These are phyloP conservation scores for Wickerhamiella slavikovae DNA, from an alignment of 805 yeast species.

Conservation along the genomic window DNA sequence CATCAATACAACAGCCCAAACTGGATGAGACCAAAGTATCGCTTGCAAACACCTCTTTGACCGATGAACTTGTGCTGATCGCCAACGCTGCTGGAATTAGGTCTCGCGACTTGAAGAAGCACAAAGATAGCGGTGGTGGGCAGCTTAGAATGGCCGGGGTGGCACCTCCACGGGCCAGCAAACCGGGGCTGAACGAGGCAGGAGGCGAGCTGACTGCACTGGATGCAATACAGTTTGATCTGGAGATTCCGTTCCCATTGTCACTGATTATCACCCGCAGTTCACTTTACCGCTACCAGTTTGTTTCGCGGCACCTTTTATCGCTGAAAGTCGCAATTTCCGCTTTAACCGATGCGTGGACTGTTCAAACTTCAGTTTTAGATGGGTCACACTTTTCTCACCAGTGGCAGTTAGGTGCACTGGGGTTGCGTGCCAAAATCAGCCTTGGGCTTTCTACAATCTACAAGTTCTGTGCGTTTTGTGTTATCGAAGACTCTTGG, in stretches of 20 bases:
- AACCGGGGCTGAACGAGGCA: background rate
- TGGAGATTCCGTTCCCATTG: constrained; percentile 60
- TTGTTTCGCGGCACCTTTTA: constrained; percentile 51
- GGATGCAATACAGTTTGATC: constrained; percentile 20
- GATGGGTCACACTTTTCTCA: constrained; percentile 46
- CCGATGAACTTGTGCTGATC: constrained; percentile 19
- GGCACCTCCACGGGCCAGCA: no score
- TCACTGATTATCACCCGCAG: constrained; percentile 55
- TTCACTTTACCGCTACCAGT: constrained; percentile 55
- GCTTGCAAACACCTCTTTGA: constrained; percentile 15
- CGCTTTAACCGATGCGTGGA: constrained; percentile 47
- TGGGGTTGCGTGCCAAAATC: constrained; percentile 26
- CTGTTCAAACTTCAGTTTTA: constrained; percentile 38
- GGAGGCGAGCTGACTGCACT: constrained; percentile 11
- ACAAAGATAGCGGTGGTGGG: no score
- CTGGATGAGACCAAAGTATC: constrained; percentile 18
- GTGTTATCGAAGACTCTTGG: constrained; percentile 40
- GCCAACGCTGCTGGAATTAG: constrained; percentile 18
- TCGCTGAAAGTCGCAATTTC: constrained; percentile 42
- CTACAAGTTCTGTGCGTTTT: constrained; percentile 32
- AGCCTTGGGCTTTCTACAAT: constrained; percentile 34
- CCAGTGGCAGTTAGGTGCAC: constrained; percentile 24
- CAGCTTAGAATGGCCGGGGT: no score
- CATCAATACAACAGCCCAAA: constrained; percentile 18
- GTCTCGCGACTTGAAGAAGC: constrained; percentile 7